phyloP scores from a whole-genome alignment of 768 basidiomycete species.

The Hemileccinum rubropunctum region DNA sequence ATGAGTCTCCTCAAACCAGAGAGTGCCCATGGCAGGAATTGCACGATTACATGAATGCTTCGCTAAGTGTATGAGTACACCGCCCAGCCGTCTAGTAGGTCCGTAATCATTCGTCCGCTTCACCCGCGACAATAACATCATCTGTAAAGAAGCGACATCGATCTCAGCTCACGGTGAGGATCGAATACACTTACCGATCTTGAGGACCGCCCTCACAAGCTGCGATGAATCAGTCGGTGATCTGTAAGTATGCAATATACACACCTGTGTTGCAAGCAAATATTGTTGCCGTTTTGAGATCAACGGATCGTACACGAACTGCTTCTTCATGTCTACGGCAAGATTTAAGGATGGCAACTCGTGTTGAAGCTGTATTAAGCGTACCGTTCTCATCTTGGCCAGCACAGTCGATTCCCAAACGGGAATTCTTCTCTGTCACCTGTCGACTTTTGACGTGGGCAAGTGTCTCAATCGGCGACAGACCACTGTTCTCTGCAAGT shows the following conservation, averaged over 20 bases:
- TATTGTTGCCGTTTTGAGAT: slow-evolving; percentile 98
- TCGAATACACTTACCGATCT: slow-evolving; percentile 61
- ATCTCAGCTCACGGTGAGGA: background rate
- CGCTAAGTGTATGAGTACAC: slow-evolving; percentile 15
- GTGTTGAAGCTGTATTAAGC: slow-evolving; percentile 19
- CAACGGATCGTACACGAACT: slow-evolving; percentile 95
- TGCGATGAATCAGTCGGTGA: slow-evolving; percentile 26
- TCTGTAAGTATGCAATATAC: slow-evolving; percentile 12
- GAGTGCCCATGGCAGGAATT: background rate
- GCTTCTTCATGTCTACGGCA: slow-evolving; percentile 88
- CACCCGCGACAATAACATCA: slow-evolving; percentile 74
- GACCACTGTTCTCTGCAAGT: slow-evolving; percentile 95
- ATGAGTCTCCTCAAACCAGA: too few relatives aligned
- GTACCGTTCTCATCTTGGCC: slow-evolving; percentile 82
- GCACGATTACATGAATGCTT: slow-evolving; percentile 25
- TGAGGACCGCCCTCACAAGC: slow-evolving; percentile 84
- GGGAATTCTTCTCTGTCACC: slow-evolving; percentile 78
- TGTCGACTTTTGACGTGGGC: slow-evolving; percentile 94
- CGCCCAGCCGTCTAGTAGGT: slow-evolving; percentile 14
- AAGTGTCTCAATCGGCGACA: slow-evolving; percentile 96
- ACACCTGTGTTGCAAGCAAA: slow-evolving; percentile 90
- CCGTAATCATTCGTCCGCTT: slow-evolving; percentile 57
- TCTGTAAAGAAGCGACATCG: slow-evolving; percentile 40
- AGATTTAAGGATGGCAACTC: background rate
- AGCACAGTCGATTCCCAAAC: slow-evolving; percentile 90